These are phyloP conservation scores for Pontederia paniculata DNA, from an alignment of 176 grass and related monocot species.

Conservation along the genomic window DNA sequence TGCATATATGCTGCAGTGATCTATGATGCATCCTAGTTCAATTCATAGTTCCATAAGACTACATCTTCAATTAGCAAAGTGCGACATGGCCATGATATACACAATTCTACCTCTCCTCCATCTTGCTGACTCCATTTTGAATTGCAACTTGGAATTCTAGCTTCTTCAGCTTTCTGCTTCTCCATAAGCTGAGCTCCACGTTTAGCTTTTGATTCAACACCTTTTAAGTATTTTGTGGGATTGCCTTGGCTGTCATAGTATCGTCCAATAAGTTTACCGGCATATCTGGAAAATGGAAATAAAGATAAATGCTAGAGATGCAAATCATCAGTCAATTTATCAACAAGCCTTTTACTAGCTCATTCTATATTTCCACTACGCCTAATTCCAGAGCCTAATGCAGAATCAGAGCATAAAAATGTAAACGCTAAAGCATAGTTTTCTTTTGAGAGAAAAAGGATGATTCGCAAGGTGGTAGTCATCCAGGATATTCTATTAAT, in stretches of 20 bases:
- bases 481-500: too few species aligned
- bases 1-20: too few species aligned
- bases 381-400: too few species aligned
- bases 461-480: too few species aligned
- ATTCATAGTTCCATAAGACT: too few species aligned
- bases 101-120: conserved; percentile 51
- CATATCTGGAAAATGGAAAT: conserved; percentile 37
- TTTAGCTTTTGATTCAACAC: conserved; percentile 79
- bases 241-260: conserved; percentile 81
- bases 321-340: not conserved
- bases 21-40: too few species aligned
- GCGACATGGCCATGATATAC: too few species aligned
- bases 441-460: too few species aligned
- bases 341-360: not conserved
- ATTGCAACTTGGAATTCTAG: conserved; percentile 78
- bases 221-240: conserved; percentile 85
- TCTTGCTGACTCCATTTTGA: conserved; percentile 89
- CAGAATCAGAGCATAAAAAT: too few species aligned
- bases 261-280: conserved; percentile 69
- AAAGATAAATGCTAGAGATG: not conserved
- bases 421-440: too few species aligned
- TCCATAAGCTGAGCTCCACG: conserved; percentile 85
- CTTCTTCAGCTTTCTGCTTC: conserved; percentile 74
- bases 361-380: not conserved
- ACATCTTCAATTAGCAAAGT: too few species aligned